Evolutionary conservation across 2,329 filamentous ascomycete genomes (phyloP), one percentile per base, ranked within the genome.

Genomic region (Fusarium temperatum): DNA sequence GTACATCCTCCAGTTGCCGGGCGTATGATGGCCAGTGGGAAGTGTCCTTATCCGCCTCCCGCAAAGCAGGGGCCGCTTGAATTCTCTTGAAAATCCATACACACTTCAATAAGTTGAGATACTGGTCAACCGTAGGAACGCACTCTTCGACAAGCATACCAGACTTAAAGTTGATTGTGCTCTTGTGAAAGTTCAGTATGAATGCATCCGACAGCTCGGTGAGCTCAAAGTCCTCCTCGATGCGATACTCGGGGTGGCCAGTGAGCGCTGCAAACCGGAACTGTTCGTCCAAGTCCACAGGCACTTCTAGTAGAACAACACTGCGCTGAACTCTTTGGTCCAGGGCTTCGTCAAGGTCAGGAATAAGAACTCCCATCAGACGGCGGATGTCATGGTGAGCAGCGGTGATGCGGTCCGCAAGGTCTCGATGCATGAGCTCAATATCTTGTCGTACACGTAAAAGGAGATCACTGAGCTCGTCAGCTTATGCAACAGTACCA

Each of bases 11-110:
- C 5, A 82, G 74, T 58, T 82, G 76, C 12, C 69, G 72, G 20
- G 77, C 63, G 32, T 81, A 82, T 3, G 81, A 82, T n/a, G 81
- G 81, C 81, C 81, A 82, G 39, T 82, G 81, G 5, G 80, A 82
- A 24, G 58, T 73, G 4, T 79, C 75, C 14, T 65, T 50, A 2
- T 67, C 50, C 2, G 69, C 63, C 7, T 63, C 35, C 8, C 42
- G 53, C 3, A 81, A 55, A 20, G 56, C 44, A 6, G 71, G 63
- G 11, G 75, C 76, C 17, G 35, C 48, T 14, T 72, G 57, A 6
- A 79, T 79, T 32, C 57, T 64, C 26, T 68, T 53, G 41, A 79
- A 75, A 39, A 82, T 67, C 79, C 80, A 82, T 9, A 82, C 59
- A 35, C 81, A 82, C 53, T 82, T 82, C 35, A 82, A 54, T 2